Evolutionary conservation across 345 rosid genomes (phyloP).

Genomic region (Barbarea vulgaris): DNA sequence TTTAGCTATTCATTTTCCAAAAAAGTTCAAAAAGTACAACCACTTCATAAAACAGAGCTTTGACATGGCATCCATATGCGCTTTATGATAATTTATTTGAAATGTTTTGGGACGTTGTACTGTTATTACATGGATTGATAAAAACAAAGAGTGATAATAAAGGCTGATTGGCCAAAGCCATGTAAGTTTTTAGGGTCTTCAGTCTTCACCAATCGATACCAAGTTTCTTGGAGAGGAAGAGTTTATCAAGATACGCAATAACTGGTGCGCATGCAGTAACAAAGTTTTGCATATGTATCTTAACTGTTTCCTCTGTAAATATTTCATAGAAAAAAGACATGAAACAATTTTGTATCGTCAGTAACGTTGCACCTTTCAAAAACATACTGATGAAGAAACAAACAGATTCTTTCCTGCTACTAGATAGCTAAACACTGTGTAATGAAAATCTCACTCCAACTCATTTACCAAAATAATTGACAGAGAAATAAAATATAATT

Average conservation of each 20-base stretch:
- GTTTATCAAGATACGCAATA: slow-evolving; percentile 59
- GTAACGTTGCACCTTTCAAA: neutral
- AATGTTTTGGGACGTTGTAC: neutral
- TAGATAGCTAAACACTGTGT: too few relatives aligned
- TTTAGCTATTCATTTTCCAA: too few relatives aligned
- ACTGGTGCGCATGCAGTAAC: slow-evolving; percentile 50
- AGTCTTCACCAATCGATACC: slow-evolving; percentile 79
- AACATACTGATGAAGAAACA: neutral
- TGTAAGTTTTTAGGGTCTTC: slow-evolving; percentile 21
- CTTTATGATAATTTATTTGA: too few relatives aligned
- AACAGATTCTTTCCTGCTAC: too few relatives aligned
- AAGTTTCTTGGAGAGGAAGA: slow-evolving; percentile 61
- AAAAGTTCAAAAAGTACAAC: too few relatives aligned
- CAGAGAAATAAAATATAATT: too few relatives aligned
- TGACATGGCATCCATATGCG: too few relatives aligned
- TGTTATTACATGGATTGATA: slow-evolving; percentile 16
- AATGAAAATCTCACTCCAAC: too few relatives aligned
- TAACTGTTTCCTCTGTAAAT: slow-evolving; percentile 61
- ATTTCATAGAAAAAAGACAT: neutral
- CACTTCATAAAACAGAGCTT: too few relatives aligned
- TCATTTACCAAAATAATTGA: too few relatives aligned
- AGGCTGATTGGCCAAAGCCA: neutral
- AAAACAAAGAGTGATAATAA: neutral
- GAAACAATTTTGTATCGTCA: neutral
- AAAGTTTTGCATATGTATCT: slow-evolving; percentile 61